Conservation (phyloP, 2,329 filamentous ascomycete genomes). For the Xylariomycetidae sp. region DNA sequence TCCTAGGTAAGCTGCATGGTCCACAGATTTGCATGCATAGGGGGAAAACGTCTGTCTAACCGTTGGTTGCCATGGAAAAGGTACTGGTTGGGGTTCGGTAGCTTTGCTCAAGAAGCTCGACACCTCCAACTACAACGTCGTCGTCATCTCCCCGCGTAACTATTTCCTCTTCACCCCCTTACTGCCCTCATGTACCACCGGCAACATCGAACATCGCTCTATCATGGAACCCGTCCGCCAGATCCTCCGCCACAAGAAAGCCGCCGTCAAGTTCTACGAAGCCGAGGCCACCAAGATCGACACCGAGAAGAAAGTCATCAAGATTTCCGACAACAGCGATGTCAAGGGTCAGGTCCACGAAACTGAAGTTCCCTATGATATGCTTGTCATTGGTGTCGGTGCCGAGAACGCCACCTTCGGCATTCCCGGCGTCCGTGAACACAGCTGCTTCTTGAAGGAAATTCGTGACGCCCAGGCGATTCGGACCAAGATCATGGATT, state of each 20-base stretch:
- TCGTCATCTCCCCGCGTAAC: conserved; percentile 96
- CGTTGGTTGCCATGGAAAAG: no score
- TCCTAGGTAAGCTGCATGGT: conserved; percentile 64
- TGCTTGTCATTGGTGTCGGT: conserved; percentile 95
- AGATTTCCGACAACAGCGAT: conserved; percentile 88
- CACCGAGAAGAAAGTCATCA: conserved; percentile 80
- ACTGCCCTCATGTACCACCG: conserved; percentile 94
- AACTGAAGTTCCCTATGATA: conserved; percentile 94
- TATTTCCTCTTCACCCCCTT: conserved; percentile 99
- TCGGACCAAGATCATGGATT: conserved; percentile 99
- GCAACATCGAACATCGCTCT: conserved; percentile 95
- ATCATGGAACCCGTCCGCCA: conserved; percentile 99
- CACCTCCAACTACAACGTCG: conserved; percentile 97
- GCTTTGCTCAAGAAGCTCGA: conserved; percentile 98
- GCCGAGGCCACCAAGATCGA: conserved; percentile 96
- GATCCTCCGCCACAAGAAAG: conserved; percentile 92
- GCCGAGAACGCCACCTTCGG: conserved; percentile 98
- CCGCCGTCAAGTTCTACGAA: conserved; percentile 93
- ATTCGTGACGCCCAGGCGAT: conserved; percentile 94
- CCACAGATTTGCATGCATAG: no score
- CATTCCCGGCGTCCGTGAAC: conserved; percentile 89
- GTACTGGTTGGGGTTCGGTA: conserved; percentile 92
- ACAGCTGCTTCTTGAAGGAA: conserved; percentile 98
- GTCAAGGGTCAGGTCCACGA: conserved; percentile 77
- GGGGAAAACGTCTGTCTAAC: no score